Base-by-base conservation (phyloP, 2,329 filamentous ascomycete species). In the Coniochaeta pulveracea region DNA sequence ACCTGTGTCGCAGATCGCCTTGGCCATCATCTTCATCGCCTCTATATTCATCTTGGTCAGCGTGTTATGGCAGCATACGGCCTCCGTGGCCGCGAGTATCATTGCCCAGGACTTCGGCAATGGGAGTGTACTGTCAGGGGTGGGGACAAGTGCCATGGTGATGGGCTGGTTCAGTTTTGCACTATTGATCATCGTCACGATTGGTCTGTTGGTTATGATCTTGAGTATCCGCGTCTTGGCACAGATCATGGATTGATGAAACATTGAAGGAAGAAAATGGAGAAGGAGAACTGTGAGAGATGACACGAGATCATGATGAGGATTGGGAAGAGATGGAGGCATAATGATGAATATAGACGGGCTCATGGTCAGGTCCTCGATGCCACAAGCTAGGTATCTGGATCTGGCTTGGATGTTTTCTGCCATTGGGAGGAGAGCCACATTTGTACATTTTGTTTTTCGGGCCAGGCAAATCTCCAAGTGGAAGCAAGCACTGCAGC, bases 161-260 rank as follows among this genome's bases (percentile, higher is more conserved):
- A 69, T 98, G 50, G 91, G 91, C 38, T 98, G 91, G 91, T 96
- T 98, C 59, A 84, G 85, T 26, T 96, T 98, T 51, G 81, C 84
- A 15, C 58, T 96, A 34, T 69, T 98, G 43, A 93, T 98, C 47
- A 80, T 96, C 40, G 89, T 96, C 34, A 96, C 89, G 31, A 91
- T 96, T 50, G 91, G 89, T 36, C 59, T 96, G 57, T 64, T 98
- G 41, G 82, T 95, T 50, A 96, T 96, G 86, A 94, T 95, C 49
- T 63, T 96, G 55, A 95, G 86, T 61, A 91, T 95, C 52, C 73
- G 79, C 45, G 69, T 94, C 36, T 62, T 95, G 43, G 70, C 76
- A 46, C 70, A 81, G 47, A 59, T 75, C 51, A 61, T 60, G 35
- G 58, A 54, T 22, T 55, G 39, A 51, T 32, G 15, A 8, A 18